phyloP scores from a whole-genome alignment of 129 eudicot species.

The Scalesia atractyloides region DNA sequence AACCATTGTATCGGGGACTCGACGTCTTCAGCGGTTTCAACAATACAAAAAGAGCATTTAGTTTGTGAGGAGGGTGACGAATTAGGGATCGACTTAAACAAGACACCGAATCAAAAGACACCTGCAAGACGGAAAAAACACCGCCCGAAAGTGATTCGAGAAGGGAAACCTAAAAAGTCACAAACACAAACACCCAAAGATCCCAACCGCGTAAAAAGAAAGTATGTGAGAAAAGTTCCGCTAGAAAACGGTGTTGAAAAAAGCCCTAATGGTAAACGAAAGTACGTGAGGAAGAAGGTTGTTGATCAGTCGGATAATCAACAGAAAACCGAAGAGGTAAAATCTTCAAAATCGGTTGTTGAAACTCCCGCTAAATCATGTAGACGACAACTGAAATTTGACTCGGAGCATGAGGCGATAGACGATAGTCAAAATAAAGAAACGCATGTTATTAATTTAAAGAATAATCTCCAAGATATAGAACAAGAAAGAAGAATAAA shows the following conservation, averaged over 20 bases:
- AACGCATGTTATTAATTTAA: constrained; percentile 27
- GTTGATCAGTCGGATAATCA: constrained; percentile 25
- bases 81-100: constrained; percentile 61
- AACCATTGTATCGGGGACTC: constrained; percentile 36
- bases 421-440: constrained; percentile 31
- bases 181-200: constrained; percentile 54
- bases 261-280: constrained; percentile 51
- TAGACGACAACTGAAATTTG: constrained; percentile 59
- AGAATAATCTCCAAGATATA: constrained; percentile 31
- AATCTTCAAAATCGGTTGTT: constrained; percentile 17
- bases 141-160: constrained; percentile 80
- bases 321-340: constrained; percentile 10
- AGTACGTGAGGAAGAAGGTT: constrained; percentile 66
- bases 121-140: constrained; percentile 67
- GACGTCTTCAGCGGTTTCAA: constrained; percentile 42
- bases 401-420: constrained; percentile 35
- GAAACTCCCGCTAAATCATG: constrained; percentile 44
- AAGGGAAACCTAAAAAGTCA: constrained; percentile 67
- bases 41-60: constrained; percentile 36
- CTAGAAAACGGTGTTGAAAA: constrained; percentile 24
- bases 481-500: constrained; percentile 34
- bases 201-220: constrained; percentile 58
- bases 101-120: constrained; percentile 74
- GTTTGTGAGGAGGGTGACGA: constrained; percentile 34
- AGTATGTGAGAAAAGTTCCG: constrained; percentile 58